These are phyloP conservation scores for Leccinum angustisporum DNA, from an alignment of 1,284 basidiomycete genomes.

Conservation along the genomic window DNA sequence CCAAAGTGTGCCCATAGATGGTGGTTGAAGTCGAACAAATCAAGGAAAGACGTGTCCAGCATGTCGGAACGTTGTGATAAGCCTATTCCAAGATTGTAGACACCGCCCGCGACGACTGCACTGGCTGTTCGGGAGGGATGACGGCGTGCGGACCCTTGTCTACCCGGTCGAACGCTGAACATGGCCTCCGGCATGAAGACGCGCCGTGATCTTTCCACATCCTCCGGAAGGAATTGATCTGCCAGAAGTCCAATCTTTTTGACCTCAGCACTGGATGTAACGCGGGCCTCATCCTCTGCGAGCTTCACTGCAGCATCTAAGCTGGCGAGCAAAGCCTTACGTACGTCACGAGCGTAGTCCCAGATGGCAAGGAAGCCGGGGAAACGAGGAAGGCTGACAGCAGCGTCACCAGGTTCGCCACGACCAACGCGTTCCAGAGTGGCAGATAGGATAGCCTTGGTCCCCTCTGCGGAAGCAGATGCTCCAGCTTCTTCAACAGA, in stretches of 20 bases:
- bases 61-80: constrained; percentile 69
- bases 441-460: constrained; percentile 61
- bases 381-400: constrained; percentile 74
- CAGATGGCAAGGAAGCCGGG: constrained; percentile 85
- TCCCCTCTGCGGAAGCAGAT: constrained; percentile 50
- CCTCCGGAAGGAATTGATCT: constrained; percentile 78
- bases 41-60: constrained; percentile 73
- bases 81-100: constrained; percentile 74
- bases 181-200: constrained; percentile 96
- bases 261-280: constrained; percentile 70
- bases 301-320: constrained; percentile 81
- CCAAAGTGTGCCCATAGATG: constrained; percentile 70
- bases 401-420: constrained; percentile 65
- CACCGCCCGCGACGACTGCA: constrained; percentile 68
- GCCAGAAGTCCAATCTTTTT: constrained; percentile 69
- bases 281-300: constrained; percentile 84
- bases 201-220: constrained; percentile 76
- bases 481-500: constrained; percentile 78
- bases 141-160: constrained; percentile 44
- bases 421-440: constrained; percentile 80
- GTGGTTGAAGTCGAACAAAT: constrained; percentile 89
- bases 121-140: constrained; percentile 46
- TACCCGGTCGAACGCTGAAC: constrained; percentile 70
- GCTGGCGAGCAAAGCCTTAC: constrained; percentile 74
- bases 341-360: constrained; percentile 89